Conservation (phyloP, 148 eudicot genomes). For the Amaranthus hypochondriacus region DNA sequence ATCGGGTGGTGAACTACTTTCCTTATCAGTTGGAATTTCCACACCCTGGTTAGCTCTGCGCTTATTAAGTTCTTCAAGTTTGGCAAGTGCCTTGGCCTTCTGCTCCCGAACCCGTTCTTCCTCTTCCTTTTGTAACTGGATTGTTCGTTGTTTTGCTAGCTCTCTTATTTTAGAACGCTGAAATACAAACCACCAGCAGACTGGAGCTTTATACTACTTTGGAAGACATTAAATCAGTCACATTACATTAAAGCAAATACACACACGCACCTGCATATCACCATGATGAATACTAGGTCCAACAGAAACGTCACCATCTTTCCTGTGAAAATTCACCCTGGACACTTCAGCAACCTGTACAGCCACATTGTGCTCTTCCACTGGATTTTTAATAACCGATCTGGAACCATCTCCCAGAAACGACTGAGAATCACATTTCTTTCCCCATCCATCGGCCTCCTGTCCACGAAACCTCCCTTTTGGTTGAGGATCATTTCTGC, state of each 20-base stretch:
- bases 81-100: constrained; percentile 91
- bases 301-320: too few species aligned
- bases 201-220: constrained; percentile 1
- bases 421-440: constrained; percentile 39
- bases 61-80: constrained; percentile 81
- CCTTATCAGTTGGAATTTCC: constrained; percentile 45
- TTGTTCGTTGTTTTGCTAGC: constrained; percentile 76
- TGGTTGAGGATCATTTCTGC: constrained; percentile 39
- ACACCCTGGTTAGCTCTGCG: constrained; percentile 48
- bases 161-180: constrained; percentile 85
- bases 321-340: too few species aligned
- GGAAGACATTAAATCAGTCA: background rate
- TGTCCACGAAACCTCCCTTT: constrained; percentile 45
- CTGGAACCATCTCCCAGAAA: constrained; percentile 31
- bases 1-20: constrained; percentile 28
- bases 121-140: constrained; percentile 81
- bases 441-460: constrained; percentile 58
- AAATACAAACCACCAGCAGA: constrained; percentile 18
- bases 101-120: constrained; percentile 84
- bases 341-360: too few species aligned
- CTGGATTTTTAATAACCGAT: constrained; percentile 27
- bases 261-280: constrained; percentile 44
- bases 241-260: background rate
- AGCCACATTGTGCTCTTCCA: constrained; percentile 10
- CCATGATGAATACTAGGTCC: constrained; percentile 27